Evolutionary conservation across 1,284 basidiomycete species (phyloP).

Genomic region (Microbotryomycetes sp.): DNA sequence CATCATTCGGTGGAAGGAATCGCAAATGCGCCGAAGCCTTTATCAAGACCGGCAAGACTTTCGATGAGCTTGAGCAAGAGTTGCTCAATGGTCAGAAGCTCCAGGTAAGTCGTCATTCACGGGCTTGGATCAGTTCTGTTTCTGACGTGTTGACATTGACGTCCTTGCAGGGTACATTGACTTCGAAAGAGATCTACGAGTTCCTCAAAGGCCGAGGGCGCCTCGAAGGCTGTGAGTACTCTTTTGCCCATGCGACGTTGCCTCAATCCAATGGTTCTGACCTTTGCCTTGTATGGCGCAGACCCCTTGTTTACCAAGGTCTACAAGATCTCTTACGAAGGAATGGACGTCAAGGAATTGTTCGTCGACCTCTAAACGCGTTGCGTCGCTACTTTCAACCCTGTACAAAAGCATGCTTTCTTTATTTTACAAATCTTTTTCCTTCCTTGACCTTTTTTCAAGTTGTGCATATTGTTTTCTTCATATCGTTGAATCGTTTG

Average conservation of each 20-base stretch:
- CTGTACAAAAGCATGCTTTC: too few species aligned
- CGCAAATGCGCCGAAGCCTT: slow-evolving; percentile 51
- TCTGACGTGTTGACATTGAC: too few species aligned
- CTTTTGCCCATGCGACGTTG: background rate
- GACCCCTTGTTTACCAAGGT: slow-evolving; percentile 50
- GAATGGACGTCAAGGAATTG: slow-evolving; percentile 14
- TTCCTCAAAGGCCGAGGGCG: slow-evolving; percentile 48
- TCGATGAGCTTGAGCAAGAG: slow-evolving; percentile 51
- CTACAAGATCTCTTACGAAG: slow-evolving; percentile 25
- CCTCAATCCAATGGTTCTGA: background rate
- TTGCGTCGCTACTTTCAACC: background rate
- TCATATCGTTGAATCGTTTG: too few species aligned
- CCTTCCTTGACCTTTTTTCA: too few species aligned
- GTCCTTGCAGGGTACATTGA: slow-evolving; percentile 42
- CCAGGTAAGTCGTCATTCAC: slow-evolving; percentile 38
- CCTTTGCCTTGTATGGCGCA: slow-evolving; percentile 42
- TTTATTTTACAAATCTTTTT: too few species aligned
- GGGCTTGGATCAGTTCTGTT: too few species aligned
- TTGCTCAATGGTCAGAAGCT: slow-evolving; percentile 52
- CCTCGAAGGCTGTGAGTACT: slow-evolving; percentile 26
- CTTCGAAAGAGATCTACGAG: slow-evolving; percentile 39
- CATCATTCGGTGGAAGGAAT: slow-evolving; percentile 55
- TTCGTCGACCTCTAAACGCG: slow-evolving; percentile 20
- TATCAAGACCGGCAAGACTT: slow-evolving; percentile 49
- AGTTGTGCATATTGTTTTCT: too few species aligned